Percentiles rank a stretch among this genome's conserved stretches.
Conservation (phyloP, 2,329 filamentous ascomycete genomes). For the Pezicula neosporulosa region DNA sequence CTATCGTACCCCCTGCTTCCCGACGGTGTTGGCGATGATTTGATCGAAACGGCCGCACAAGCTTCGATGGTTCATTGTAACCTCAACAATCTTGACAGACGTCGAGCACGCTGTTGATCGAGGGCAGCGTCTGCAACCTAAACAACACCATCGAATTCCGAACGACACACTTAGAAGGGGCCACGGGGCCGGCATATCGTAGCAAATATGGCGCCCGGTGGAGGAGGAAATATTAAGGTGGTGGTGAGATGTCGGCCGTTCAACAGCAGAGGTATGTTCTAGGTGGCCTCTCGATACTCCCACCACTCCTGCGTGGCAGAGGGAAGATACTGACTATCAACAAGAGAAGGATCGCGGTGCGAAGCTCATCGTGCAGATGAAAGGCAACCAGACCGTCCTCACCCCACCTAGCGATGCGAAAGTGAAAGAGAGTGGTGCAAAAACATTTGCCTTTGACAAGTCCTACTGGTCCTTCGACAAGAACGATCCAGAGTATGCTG, state of each 20-base stretch:
- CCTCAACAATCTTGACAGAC: neutral
- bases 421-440: conserved; percentile 68
- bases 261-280: conserved; percentile 77
- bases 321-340: conserved; percentile 7
- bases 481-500: conserved; percentile 76
- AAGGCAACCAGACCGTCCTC: conserved; percentile 85
- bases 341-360: conserved; percentile 84
- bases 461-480: conserved; percentile 98
- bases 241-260: conserved; percentile 96
- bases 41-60: neutral
- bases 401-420: conserved; percentile 64
- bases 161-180: neutral
- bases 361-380: conserved; percentile 98
- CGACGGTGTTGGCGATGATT: neutral
- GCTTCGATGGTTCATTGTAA: neutral
- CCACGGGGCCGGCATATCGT: conserved; percentile 13
- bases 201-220: conserved; percentile 28
- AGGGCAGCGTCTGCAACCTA: neutral
- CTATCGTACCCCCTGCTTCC: neutral
- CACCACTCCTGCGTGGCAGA: neutral
- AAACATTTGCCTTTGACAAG: conserved; percentile 91
- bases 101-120: neutral
- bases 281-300: neutral
- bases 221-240: conserved; percentile 98
- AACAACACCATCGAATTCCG: neutral